Evolutionary conservation across 2,329 filamentous ascomycete species (phyloP).

Genomic region (Colletotrichum salicis): DNA sequence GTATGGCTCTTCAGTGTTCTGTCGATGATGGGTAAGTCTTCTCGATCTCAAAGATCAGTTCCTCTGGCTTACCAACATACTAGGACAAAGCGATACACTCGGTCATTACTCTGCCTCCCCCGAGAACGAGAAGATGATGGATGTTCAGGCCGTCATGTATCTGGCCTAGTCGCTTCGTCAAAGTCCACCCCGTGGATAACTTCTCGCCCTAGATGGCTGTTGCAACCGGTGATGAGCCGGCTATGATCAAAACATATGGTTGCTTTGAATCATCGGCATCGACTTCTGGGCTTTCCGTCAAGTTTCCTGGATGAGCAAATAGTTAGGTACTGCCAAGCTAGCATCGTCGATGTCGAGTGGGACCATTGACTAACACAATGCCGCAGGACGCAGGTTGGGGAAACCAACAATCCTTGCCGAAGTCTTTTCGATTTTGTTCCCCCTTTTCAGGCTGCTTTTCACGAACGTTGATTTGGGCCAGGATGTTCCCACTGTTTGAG

Average conservation of each 20-base stretch:
- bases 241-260: not conserved
- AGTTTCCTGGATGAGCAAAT: conserved; percentile 1
- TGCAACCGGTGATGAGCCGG: not conserved
- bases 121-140: no score
- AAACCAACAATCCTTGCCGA: not conserved
- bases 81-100: not conserved
- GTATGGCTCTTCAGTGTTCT: not conserved
- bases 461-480: not conserved
- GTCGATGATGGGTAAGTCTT: not conserved
- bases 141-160: no score
- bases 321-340: conserved; percentile 34
- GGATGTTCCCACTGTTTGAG: not conserved
- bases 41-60: no score
- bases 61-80: not conserved
- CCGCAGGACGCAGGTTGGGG: not conserved
- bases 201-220: not conserved
- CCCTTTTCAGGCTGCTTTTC: not conserved
- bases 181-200: no score
- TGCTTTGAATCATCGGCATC: not conserved
- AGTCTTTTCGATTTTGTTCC: not conserved
- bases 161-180: no score
- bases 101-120: no score
- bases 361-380: conserved; percentile 22
- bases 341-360: conserved; percentile 1
- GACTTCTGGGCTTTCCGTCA: not conserved